Conservation (phyloP, 495 filamentous ascomycete genomes). For the Aspergillus nidulans region DNA sequence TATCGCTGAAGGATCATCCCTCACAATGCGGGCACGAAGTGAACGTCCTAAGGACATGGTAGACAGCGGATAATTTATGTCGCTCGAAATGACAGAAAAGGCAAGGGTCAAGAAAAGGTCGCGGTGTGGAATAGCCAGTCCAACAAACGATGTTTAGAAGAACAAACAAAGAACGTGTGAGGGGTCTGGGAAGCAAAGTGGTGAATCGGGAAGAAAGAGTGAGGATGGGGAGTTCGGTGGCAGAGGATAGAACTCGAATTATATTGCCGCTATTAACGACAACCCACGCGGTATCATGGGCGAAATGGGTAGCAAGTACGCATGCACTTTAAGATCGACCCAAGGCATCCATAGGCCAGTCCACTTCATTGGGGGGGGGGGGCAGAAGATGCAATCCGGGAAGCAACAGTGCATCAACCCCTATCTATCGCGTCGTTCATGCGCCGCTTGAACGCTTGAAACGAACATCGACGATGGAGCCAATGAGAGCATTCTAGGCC, state of each 20-base stretch:
- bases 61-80: background rate
- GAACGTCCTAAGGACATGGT: slow-evolving; percentile 49
- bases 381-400: slow-evolving; percentile 29
- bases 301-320: background rate
- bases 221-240: slow-evolving; percentile 1
- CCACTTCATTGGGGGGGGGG: slow-evolving; percentile 5
- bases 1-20: slow-evolving; percentile 34
- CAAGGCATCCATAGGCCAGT: slow-evolving; percentile 14
- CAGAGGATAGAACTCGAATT: slow-evolving; percentile 4
- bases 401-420: slow-evolving; percentile 31
- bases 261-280: slow-evolving; percentile 1
- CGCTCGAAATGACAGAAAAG: background rate
- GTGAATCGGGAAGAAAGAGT: background rate
- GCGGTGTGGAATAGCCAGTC: background rate
- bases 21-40: slow-evolving; percentile 42
- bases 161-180: slow-evolving; percentile 14
- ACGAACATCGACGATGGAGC: slow-evolving; percentile 13
- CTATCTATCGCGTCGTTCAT: slow-evolving; percentile 24
- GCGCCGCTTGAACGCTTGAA: slow-evolving; percentile 27
- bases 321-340: slow-evolving; percentile 4
- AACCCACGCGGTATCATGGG: background rate
- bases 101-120: background rate
- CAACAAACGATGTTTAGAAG: slow-evolving; percentile 3
- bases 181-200: background rate
- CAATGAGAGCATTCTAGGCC: slow-evolving; percentile 24